These are phyloP conservation scores for Colletotrichum sp. DNA, from an alignment of 2,329 filamentous ascomycete genomes.

Conservation along the genomic window DNA sequence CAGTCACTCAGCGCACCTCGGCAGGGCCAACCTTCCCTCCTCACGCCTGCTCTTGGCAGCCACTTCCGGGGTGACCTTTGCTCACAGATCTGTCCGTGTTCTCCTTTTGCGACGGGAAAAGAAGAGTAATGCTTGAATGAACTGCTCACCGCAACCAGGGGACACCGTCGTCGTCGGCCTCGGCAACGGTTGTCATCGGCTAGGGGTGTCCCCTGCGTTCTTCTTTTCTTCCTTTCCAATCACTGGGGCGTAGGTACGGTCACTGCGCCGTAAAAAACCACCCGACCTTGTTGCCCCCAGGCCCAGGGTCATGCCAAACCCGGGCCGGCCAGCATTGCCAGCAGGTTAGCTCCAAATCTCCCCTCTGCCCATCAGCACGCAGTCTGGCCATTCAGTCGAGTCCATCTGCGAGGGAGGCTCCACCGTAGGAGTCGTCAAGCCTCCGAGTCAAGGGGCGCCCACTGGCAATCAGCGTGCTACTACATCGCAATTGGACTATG, in stretches of 20 bases:
- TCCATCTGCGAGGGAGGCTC: background rate
- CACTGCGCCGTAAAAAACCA: background rate
- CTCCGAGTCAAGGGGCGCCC: background rate
- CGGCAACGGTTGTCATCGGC: background rate
- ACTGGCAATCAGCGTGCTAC: background rate
- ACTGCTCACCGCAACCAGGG: slow-evolving; percentile 1
- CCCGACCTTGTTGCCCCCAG: background rate
- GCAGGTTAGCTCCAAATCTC: background rate
- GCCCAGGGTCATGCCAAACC: background rate
- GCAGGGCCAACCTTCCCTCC: background rate
- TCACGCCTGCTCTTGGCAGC: background rate
- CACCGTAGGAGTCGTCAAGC: background rate
- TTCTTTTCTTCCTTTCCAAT: background rate
- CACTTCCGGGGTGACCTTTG: background rate
- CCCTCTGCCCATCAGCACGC: background rate
- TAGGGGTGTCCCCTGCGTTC: background rate
- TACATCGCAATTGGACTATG: slow-evolving; percentile 8
- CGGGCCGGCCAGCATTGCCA: background rate
- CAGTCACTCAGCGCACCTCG: background rate
- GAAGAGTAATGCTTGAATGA: background rate
- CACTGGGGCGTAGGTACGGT: background rate
- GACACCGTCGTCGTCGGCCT: background rate
- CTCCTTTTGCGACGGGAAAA: background rate
- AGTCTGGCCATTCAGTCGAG: background rate
- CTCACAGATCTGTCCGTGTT: slow-evolving; percentile 17